Evolutionary conservation across 129 eudicot genomes (phyloP).

Genomic region (Tanacetum coccineum): DNA sequence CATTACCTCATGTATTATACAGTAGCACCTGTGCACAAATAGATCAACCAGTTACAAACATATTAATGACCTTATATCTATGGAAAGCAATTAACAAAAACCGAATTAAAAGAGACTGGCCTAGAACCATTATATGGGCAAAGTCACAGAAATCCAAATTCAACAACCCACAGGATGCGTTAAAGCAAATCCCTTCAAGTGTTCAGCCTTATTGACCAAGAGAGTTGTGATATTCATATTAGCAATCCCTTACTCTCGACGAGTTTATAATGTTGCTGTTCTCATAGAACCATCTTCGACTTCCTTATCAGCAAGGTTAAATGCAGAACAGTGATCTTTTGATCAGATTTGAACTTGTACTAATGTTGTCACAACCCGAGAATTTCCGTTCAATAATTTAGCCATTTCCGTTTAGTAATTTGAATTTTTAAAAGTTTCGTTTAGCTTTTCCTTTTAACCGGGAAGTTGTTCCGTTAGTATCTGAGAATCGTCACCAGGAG

Average conservation of each 20-base stretch:
- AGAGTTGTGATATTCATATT: background rate
- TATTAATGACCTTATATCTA: slow-evolving; percentile 1
- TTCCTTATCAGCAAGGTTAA: too few relatives aligned
- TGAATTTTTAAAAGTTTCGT: too few relatives aligned
- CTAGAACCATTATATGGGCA: background rate
- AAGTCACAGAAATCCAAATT: background rate
- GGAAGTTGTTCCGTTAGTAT: too few relatives aligned
- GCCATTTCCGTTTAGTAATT: too few relatives aligned
- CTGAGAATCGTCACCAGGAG: too few relatives aligned
- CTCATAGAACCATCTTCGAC: too few relatives aligned
- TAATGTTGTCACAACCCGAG: too few relatives aligned
- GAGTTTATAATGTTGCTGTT: too few relatives aligned
- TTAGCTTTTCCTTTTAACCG: too few relatives aligned
- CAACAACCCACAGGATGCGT: background rate
- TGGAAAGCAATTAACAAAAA: background rate
- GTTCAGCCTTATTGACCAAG: background rate
- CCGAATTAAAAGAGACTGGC: background rate
- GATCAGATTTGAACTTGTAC: too few relatives aligned
- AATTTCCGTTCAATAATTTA: too few relatives aligned
- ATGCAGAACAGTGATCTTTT: too few relatives aligned
- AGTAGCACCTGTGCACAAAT: slow-evolving; percentile 60
- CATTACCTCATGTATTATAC: slow-evolving; percentile 84
- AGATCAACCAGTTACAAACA: background rate
- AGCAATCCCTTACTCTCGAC: background rate
- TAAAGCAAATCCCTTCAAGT: background rate